phyloP scores from a whole-genome alignment of 768 basidiomycete genomes.

The Phallus indusiatus region DNA sequence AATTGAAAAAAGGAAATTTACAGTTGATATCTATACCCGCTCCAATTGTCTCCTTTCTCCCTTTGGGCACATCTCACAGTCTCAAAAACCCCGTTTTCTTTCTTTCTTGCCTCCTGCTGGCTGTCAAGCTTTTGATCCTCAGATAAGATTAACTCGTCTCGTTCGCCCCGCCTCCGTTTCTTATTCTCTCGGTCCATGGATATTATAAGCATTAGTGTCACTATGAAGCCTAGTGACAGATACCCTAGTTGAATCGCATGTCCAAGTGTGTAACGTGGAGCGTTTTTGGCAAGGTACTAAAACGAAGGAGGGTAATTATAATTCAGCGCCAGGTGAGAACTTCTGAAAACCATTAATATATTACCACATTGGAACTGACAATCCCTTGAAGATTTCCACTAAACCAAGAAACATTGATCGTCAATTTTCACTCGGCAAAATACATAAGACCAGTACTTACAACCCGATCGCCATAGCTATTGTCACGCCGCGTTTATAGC shows the following conservation, averaged over 20 bases:
- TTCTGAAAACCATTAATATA: neutral
- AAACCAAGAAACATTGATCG: neutral
- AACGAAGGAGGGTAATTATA: neutral
- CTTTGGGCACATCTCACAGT: slow-evolving; percentile 46
- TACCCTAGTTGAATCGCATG: slow-evolving; percentile 64
- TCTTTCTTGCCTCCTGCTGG: neutral
- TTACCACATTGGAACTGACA: slow-evolving; percentile 67
- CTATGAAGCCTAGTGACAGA: slow-evolving; percentile 51
- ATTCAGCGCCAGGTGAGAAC: neutral
- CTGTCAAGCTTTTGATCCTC: neutral
- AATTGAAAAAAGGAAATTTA: slow-evolving; percentile 17
- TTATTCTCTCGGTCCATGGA: slow-evolving; percentile 53
- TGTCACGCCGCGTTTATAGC: slow-evolving; percentile 65
- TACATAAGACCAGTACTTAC: too few relatives aligned
- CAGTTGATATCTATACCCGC: slow-evolving; percentile 59
- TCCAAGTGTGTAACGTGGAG: slow-evolving; percentile 55
- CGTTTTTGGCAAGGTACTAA: slow-evolving; percentile 54
- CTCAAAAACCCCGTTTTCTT: slow-evolving; percentile 40
- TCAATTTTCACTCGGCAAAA: neutral
- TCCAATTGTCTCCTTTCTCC: slow-evolving; percentile 65
- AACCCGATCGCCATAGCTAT: slow-evolving; percentile 61
- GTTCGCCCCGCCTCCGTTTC: slow-evolving; percentile 53
- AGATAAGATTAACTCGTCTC: slow-evolving; percentile 47
- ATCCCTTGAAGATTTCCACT: slow-evolving; percentile 70
- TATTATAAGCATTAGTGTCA: slow-evolving; percentile 31